These are phyloP conservation scores for Oenanthe javanica DNA, from an alignment of 140 eudicot genomes.

Conservation along the genomic window DNA sequence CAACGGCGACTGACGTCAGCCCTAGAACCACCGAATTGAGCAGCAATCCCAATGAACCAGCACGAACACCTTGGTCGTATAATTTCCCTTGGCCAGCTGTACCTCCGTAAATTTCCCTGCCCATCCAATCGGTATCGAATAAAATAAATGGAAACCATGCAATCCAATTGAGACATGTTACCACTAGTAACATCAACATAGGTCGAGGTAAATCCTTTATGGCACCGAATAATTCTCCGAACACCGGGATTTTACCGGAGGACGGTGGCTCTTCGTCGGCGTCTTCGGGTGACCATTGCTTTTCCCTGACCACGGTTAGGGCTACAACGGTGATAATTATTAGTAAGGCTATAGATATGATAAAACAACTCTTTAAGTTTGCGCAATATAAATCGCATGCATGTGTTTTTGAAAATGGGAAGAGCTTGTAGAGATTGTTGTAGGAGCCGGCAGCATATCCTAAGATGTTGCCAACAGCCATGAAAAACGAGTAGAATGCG, in stretches of 20 bases:
- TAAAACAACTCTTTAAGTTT: slow-evolving; percentile 56
- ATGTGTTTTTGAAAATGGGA: slow-evolving; percentile 50
- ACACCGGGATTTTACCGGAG: slow-evolving; percentile 17
- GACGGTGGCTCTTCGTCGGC: neutral
- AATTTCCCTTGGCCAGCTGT: slow-evolving; percentile 18
- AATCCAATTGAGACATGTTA: slow-evolving; percentile 67
- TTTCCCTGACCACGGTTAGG: slow-evolving; percentile 30
- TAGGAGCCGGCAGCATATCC: slow-evolving; percentile 76
- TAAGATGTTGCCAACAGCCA: slow-evolving; percentile 70
- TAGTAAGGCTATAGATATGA: slow-evolving; percentile 41
- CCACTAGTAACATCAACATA: slow-evolving; percentile 47
- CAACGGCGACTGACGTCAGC: slow-evolving; percentile 36
- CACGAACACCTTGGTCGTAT: slow-evolving; percentile 54
- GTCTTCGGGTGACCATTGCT: slow-evolving; percentile 6
- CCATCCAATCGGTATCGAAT: slow-evolving; percentile 79
- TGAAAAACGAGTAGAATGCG: slow-evolving; percentile 52
- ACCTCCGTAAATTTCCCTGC: slow-evolving; percentile 59
- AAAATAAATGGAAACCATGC: slow-evolving; percentile 75
- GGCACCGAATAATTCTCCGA: slow-evolving; percentile 42
- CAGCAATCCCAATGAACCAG: slow-evolving; percentile 59
- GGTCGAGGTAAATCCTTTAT: slow-evolving; percentile 41
- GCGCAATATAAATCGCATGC: slow-evolving; percentile 75
- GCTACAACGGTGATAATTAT: slow-evolving; percentile 32
- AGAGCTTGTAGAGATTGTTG: slow-evolving; percentile 22
- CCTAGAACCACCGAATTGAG: slow-evolving; percentile 53